Evolutionary conservation across 495 filamentous ascomycete genomes (phyloP).

Genomic region (Neohortaea acidophila): DNA sequence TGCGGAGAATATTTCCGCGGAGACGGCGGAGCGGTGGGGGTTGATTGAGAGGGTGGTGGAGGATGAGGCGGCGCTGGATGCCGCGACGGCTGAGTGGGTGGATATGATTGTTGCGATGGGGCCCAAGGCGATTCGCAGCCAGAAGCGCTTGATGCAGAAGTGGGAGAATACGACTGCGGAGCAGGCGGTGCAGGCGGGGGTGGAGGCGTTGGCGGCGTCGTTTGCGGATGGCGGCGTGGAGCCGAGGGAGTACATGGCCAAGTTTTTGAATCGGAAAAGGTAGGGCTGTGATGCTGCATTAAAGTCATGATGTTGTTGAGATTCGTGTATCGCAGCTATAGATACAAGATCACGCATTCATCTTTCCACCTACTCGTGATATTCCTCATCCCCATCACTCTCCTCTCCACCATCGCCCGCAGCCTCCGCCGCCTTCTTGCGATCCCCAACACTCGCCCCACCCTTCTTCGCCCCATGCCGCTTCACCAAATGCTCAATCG

Average conservation of each 20-base stretch:
- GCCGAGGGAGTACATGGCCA: slow-evolving; percentile 10
- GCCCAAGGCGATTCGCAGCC: slow-evolving; percentile 9
- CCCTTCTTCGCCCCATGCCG: slow-evolving; percentile 26
- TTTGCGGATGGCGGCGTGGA: slow-evolving; percentile 16
- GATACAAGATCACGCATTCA: too few relatives aligned
- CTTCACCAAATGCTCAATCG: slow-evolving; percentile 31
- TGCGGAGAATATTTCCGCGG: slow-evolving; percentile 13
- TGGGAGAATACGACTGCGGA: slow-evolving; percentile 17
- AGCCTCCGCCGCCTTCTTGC: slow-evolving; percentile 18
- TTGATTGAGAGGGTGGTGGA: slow-evolving; percentile 14
- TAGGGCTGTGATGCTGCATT: too few relatives aligned
- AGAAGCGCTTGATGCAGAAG: slow-evolving; percentile 14
- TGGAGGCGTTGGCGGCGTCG: slow-evolving; percentile 15
- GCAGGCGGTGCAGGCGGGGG: slow-evolving; percentile 14
- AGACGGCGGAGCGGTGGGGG: slow-evolving; percentile 15
- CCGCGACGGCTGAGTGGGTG: slow-evolving; percentile 8
- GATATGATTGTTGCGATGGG: slow-evolving; percentile 11
- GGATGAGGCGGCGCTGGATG: slow-evolving; percentile 7
- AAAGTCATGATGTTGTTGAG: too few relatives aligned
- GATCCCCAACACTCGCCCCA: slow-evolving; percentile 10
- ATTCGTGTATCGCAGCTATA: too few relatives aligned
- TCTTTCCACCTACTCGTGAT: too few relatives aligned
- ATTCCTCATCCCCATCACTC: slow-evolving; percentile 11
- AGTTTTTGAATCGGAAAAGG: slow-evolving; percentile 9
- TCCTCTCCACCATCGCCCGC: slow-evolving; percentile 9